A percentile compares a stretch with the other conserved stretches of the same genome.
Conservation (phyloP, 2,329 filamentous ascomycete species). For the Dendrostoma leiphaemia region DNA sequence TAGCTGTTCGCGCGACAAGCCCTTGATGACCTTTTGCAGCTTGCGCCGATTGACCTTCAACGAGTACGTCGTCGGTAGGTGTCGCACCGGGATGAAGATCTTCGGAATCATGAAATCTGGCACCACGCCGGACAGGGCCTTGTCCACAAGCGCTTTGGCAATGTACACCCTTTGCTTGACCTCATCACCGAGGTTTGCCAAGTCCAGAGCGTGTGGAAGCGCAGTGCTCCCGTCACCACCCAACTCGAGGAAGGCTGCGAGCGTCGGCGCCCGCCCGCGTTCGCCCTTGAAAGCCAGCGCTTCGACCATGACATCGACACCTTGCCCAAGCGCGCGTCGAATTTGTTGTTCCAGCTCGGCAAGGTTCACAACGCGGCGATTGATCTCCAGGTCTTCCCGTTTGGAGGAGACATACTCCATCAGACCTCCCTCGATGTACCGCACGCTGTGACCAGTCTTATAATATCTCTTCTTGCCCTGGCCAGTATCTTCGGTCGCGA, state of each 20-base stretch:
- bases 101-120: conserved; percentile 43
- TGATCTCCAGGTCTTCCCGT: conserved; percentile 39
- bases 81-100: conserved; percentile 46
- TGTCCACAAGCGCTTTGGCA: conserved; percentile 42
- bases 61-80: conserved; percentile 47
- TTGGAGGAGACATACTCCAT: conserved; percentile 47
- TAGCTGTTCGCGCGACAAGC: conserved; percentile 42
- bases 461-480: conserved; percentile 37
- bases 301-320: conserved; percentile 49
- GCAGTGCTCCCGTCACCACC: conserved; percentile 38
- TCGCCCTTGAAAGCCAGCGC: conserved; percentile 42
- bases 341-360: conserved; percentile 46
- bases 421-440: conserved; percentile 46
- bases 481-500: conserved; percentile 22
- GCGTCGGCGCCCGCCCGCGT: conserved; percentile 32
- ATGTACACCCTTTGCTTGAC: conserved; percentile 43
- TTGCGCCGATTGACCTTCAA: conserved; percentile 49
- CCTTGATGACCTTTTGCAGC: conserved; percentile 43
- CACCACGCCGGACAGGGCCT: conserved; percentile 36
- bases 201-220: conserved; percentile 35
- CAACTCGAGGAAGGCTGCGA: conserved; percentile 50
- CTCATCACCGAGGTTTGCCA: conserved; percentile 32
- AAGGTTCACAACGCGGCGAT: conserved; percentile 38
- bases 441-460: conserved; percentile 50
- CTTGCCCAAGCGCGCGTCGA: conserved; percentile 43